Percentiles rank a stretch among this genome's conserved stretches.
Evolutionary conservation across 2,329 filamentous ascomycete genomes (phyloP).

Genomic region (Botrytis galanthina): DNA sequence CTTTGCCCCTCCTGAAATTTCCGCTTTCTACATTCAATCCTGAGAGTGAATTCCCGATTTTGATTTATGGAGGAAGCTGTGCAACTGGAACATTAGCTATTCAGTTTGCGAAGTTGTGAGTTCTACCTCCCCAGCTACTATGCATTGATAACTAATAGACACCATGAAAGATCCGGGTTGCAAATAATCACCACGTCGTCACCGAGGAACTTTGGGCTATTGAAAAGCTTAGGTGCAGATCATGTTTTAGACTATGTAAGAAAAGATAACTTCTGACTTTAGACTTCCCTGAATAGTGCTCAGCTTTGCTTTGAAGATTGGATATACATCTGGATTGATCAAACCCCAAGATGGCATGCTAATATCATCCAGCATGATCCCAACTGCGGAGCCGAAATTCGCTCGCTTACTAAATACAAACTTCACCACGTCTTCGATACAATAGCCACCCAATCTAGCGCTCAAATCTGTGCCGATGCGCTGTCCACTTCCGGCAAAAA

Average conservation of each 20-base stretch:
- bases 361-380: conserved; percentile 37
- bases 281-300: neutral
- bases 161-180: conserved; percentile 23
- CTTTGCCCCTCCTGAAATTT: neutral
- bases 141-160: neutral
- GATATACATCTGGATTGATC: neutral
- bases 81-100: conserved; percentile 39
- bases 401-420: conserved; percentile 43
- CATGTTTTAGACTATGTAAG: conserved; percentile 43
- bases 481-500: neutral
- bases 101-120: conserved; percentile 32
- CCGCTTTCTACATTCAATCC: neutral
- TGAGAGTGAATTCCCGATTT: conserved; percentile 29
- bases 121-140: conserved; percentile 33
- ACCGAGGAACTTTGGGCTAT: conserved; percentile 40
- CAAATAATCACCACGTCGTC: conserved; percentile 41
- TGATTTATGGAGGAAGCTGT: conserved; percentile 37
- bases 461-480: conserved; percentile 19
- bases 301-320: neutral
- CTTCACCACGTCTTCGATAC: conserved; percentile 49
- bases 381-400: conserved; percentile 44
- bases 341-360: neutral
- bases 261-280: neutral
- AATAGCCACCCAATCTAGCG: conserved; percentile 35
- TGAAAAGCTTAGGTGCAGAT: conserved; percentile 43